Evolutionary conservation across 495 filamentous ascomycete species (phyloP), one percentile per base, ranked within the genome.

Genomic region (Penicillium paxilli): DNA sequence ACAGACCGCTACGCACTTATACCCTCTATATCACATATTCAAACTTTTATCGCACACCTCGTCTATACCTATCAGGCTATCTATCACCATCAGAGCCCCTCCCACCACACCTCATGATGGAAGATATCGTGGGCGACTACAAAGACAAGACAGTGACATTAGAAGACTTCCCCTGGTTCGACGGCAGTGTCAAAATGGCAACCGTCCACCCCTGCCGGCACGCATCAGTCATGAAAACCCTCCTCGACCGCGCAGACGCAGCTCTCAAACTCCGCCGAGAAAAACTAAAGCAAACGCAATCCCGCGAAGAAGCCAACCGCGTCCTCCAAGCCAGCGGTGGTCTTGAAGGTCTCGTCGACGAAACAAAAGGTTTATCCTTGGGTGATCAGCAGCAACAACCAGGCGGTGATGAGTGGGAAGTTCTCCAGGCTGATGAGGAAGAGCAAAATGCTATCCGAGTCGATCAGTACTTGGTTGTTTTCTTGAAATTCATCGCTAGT

Each of bases 91-190:
- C 89, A 20, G 84, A 90, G 57, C 92, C 96, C 5, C 89, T 97
- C 21, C 82, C 89, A 5, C 95, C 94, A 2, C 83, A 87, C 21
- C 80, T 87, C 21, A 98, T 99, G 95, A 96, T 98, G 88, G 94
- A 99, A 66, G 95, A 99, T 63, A 98, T 99, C 62, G 89, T 97
- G 24, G 93, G 95, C 62, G 95, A 99, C 79, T 99, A 99, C 80
- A 96, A 96, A 67, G 93, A 98, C 74, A 99, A 99, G 77, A 99
- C 94, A 7, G 94, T 99, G 54, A 99, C 95, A 14, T 84, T 98
- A 35, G 95, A 99, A 70, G 91, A 96, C 68, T 99, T 99, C 69
- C 91, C 91, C 21, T 95, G 92, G 78, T 92, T 90, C 64, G 87
- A 89, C 45, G 73, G 78, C 9, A 83, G 79, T 52, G 82, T 96